These are phyloP conservation scores for Fagus sylvatica DNA, from an alignment of 306 rosid genomes.

Conservation along the genomic window DNA sequence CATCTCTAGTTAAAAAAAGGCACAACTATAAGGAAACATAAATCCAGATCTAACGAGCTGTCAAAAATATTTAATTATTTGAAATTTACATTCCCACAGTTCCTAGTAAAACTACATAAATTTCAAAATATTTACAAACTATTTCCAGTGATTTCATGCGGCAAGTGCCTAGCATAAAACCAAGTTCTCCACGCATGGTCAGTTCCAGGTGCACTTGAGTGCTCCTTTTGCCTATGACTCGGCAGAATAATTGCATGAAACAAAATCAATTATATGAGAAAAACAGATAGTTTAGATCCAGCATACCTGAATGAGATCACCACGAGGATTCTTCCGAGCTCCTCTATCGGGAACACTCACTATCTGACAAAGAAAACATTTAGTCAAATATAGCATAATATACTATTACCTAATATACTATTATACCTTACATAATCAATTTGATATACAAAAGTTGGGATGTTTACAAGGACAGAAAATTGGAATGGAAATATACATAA, in stretches of 20 bases:
- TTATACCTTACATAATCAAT: not conserved
- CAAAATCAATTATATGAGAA: not conserved
- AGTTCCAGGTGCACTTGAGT: not conserved
- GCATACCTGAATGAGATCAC: conserved; percentile 56
- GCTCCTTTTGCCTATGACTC: not conserved
- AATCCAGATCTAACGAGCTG: conserved; percentile 3
- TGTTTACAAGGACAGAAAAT: too few relatives aligned
- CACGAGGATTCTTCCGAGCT: conserved; percentile 52
- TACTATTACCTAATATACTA: too few relatives aligned
- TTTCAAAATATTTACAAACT: not conserved
- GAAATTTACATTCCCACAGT: not conserved
- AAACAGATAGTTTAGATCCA: conserved; percentile 12
- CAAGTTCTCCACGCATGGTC: not conserved
- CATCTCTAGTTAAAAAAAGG: conserved; percentile 13
- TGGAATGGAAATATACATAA: too few relatives aligned
- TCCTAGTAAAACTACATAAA: not conserved
- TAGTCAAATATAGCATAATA: conserved; percentile 2
- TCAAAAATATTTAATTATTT: not conserved
- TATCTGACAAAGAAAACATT: conserved; percentile 39
- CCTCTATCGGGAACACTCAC: conserved; percentile 72
- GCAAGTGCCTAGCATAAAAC: not conserved
- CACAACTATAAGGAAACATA: conserved; percentile 12
- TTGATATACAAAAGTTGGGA: too few relatives aligned
- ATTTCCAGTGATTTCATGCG: not conserved
- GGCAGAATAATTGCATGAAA: not conserved